Evolutionary conservation across 495 filamentous ascomycete species (phyloP), one percentile per base, ranked within the genome.

Genomic region (Annulohypoxylon moriforme): DNA sequence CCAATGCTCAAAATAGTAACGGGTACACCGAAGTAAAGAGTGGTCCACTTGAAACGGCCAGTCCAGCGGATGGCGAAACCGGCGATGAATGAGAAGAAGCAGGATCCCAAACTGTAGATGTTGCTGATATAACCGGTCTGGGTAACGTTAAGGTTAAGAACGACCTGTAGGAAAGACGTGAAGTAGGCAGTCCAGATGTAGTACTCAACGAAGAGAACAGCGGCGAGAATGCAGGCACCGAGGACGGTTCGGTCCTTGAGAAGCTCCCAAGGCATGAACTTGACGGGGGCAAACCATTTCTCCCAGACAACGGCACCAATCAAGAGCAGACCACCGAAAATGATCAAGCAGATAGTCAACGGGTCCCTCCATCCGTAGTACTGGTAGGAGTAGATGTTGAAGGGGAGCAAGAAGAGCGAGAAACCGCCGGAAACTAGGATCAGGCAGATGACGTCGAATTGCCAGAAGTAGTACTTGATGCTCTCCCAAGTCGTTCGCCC

Each of bases 1-100:
- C 89, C 91, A 9, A 89, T 84, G 20, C 89, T 91, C 0, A 93
- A 84, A 34, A 91, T 82, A 68, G 85, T 83, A 16, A 93, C 76
- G 0, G 90, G 90, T 0, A 92, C 77, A 9, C 79, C 89, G 72
- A 90, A 86, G 78, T 78, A 88, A 18, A 81, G 63, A 11, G 77
- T 72, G 8, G 81, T 67, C 81, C 80, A 86, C 78, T 87, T 87
- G 85, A 90, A 90, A 52, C 84, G 81, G 50, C 86, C 85, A 22
- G 85, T 87, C 27, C 71, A 82, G 69, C 85, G 86, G 74, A 92
- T 85, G 60, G 82, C 73, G 46, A 85, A 6, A 40, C 88, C 90
- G 34, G 88, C 84, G 18, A 89, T 50, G 44, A 90, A 77, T 22
- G 84, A 81, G 80, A 82, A 88, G 73, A 85, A 72, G 60, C 81